Evolutionary conservation across 2,329 filamentous ascomycete species (phyloP).

Genomic region (Ophiostoma populinum): DNA sequence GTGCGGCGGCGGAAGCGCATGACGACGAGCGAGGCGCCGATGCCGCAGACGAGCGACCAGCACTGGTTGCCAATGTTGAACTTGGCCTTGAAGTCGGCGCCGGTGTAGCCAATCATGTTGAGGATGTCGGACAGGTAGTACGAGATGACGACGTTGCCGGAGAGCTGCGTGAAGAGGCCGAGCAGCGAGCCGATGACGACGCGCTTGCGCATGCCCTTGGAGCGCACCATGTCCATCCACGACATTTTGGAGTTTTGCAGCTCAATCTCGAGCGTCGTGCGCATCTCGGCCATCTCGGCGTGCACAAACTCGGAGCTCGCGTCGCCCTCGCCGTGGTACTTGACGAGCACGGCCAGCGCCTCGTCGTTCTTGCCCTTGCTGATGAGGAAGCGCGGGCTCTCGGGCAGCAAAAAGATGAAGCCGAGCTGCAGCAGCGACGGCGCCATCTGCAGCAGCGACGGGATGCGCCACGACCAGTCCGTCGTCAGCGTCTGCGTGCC

Average conservation of each 20-base stretch:
- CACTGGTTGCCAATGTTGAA: slow-evolving; percentile 30
- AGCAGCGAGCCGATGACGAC: slow-evolving; percentile 30
- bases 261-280: slow-evolving; percentile 35
- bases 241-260: slow-evolving; percentile 29
- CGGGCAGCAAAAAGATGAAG: slow-evolving; percentile 20
- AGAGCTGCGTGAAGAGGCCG: slow-evolving; percentile 36
- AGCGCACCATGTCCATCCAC: slow-evolving; percentile 35
- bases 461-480: slow-evolving; percentile 24
- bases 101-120: slow-evolving; percentile 26
- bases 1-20: slow-evolving; percentile 27
- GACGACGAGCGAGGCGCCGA: slow-evolving; percentile 24
- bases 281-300: slow-evolving; percentile 44
- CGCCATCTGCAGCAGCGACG: slow-evolving; percentile 23
- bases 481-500: slow-evolving; percentile 22
- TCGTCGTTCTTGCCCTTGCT: slow-evolving; percentile 14
- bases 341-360: slow-evolving; percentile 13
- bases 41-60: slow-evolving; percentile 28
- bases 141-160: slow-evolving; percentile 31
- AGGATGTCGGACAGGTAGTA: slow-evolving; percentile 33
- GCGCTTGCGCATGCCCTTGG: slow-evolving; percentile 31
- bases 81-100: slow-evolving; percentile 22
- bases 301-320: slow-evolving; percentile 32
- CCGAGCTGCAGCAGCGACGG: slow-evolving; percentile 21
- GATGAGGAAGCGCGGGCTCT: slow-evolving; percentile 15
- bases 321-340: slow-evolving; percentile 32